Evolutionary conservation across 2,329 filamentous ascomycete species (phyloP).

Genomic region (Lizonia empirigonia): DNA sequence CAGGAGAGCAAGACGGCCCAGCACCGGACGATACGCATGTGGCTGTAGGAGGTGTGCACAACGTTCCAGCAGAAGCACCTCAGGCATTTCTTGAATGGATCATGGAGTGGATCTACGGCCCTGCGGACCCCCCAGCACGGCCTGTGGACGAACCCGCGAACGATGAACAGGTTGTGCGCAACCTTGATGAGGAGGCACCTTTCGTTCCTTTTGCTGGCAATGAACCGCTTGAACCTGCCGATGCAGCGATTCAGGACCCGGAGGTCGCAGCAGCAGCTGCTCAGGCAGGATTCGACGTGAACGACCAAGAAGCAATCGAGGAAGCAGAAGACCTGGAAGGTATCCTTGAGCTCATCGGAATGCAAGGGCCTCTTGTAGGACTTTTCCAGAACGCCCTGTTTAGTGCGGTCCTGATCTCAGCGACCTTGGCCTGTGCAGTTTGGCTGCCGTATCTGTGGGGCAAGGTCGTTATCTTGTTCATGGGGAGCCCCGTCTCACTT

Average conservation of each 20-base stretch:
- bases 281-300: constrained; percentile 70
- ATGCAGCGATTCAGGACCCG: constrained; percentile 52
- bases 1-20: background rate
- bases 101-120: constrained; percentile 57
- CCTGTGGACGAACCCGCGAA: constrained; percentile 45
- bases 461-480: constrained; percentile 77
- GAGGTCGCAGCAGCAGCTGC: constrained; percentile 69
- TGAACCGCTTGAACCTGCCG: constrained; percentile 33
- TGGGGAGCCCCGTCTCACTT: constrained; percentile 76
- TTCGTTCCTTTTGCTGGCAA: constrained; percentile 61
- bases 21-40: background rate
- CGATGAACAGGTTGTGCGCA: constrained; percentile 65
- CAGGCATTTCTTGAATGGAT: constrained; percentile 38
- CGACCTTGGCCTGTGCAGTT: constrained; percentile 83
- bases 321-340: constrained; percentile 94
- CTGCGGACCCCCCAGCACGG: constrained; percentile 45
- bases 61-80: constrained; percentile 15
- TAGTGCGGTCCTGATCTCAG: constrained; percentile 82
- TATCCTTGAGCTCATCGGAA: constrained; percentile 92
- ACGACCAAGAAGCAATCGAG: constrained; percentile 73
- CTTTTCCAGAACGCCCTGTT: constrained; percentile 95
- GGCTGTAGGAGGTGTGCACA: constrained; percentile 11
- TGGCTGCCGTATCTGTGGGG: constrained; percentile 93
- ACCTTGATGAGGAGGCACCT: constrained; percentile 64
- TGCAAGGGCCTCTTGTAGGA: constrained; percentile 89